phyloP scores from a whole-genome alignment of 805 yeast genomes.

The Sugiyamaella valdiviana region DNA sequence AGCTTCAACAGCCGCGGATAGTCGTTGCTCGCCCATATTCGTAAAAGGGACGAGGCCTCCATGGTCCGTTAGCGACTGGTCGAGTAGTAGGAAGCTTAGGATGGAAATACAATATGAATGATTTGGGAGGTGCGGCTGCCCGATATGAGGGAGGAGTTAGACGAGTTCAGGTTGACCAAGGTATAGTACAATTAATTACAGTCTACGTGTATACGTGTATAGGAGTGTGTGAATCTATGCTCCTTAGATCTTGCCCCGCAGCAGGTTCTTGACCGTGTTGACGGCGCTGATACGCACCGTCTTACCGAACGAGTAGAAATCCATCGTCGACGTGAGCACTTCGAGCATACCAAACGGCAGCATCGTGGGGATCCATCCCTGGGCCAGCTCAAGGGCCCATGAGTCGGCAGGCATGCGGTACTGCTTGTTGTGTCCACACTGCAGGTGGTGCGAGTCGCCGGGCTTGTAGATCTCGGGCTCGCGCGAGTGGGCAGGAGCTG shows the following conservation, averaged over 20 bases:
- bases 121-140: background rate
- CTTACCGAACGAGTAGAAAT: conserved; percentile 56
- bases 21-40: conserved; percentile 19
- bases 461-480: conserved; percentile 70
- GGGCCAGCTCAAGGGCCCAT: conserved; percentile 91
- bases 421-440: conserved; percentile 71
- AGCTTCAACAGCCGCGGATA: conserved; percentile 17
- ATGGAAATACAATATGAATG: background rate
- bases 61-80: background rate
- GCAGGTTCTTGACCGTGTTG: conserved; percentile 67
- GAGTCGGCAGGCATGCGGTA: conserved; percentile 77
- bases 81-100: background rate
- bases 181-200: too few species aligned
- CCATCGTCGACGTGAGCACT: conserved; percentile 72
- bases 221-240: too few species aligned
- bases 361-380: conserved; percentile 99
- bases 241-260: conserved; percentile 66
- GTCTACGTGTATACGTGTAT: too few species aligned
- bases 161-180: too few species aligned
- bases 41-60: conserved; percentile 8
- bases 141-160: background rate
- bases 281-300: conserved; percentile 71
- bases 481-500: conserved; percentile 60
- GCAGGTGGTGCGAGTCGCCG: conserved; percentile 79
- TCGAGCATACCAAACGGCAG: conserved; percentile 91